These are phyloP conservation scores for Sechiopsis laciniata DNA, from an alignment of 306 rosid species.

Conservation along the genomic window DNA sequence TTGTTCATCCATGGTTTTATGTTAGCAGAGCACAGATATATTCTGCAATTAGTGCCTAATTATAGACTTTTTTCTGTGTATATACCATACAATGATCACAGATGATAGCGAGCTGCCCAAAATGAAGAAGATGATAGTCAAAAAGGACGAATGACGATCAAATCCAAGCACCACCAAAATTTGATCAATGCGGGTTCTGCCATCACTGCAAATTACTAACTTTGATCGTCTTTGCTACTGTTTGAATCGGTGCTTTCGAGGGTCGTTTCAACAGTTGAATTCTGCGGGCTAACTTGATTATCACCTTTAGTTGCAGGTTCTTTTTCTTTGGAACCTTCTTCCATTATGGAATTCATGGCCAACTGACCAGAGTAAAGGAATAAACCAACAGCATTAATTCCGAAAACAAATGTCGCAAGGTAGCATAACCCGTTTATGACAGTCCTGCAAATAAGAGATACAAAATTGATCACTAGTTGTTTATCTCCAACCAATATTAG, in stretches of 20 bases:
- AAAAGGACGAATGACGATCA: not conserved
- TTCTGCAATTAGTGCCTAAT: not conserved
- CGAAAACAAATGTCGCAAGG: conserved; percentile 88
- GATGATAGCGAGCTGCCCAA: not conserved
- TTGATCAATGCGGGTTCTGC: conserved; percentile 19
- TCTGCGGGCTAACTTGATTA: conserved; percentile 38
- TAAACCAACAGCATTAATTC: conserved; percentile 67
- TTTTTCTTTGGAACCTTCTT: conserved; percentile 40
- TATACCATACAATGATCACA: not conserved
- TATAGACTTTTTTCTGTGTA: not conserved
- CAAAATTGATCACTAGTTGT: conserved; percentile 23
- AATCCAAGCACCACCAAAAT: not conserved
- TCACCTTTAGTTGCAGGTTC: conserved; percentile 38
- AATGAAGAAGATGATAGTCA: not conserved
- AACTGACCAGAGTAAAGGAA: conserved; percentile 84
- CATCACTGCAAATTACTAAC: conserved; percentile 31
- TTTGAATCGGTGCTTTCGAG: conserved; percentile 36
- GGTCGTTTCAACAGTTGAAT: conserved; percentile 37
- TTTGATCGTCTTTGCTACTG: conserved; percentile 44
- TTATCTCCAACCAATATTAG: conserved; percentile 1
- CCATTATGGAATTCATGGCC: conserved; percentile 51
- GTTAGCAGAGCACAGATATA: not conserved
- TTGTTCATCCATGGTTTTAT: not conserved
- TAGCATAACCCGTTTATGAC: conserved; percentile 79
- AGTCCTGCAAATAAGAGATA: conserved; percentile 53